Percentiles rank a stretch among this genome's conserved stretches.
phyloP scores from a whole-genome alignment of 2,329 filamentous ascomycete genomes.

The Fusarium keratoplasticum region DNA sequence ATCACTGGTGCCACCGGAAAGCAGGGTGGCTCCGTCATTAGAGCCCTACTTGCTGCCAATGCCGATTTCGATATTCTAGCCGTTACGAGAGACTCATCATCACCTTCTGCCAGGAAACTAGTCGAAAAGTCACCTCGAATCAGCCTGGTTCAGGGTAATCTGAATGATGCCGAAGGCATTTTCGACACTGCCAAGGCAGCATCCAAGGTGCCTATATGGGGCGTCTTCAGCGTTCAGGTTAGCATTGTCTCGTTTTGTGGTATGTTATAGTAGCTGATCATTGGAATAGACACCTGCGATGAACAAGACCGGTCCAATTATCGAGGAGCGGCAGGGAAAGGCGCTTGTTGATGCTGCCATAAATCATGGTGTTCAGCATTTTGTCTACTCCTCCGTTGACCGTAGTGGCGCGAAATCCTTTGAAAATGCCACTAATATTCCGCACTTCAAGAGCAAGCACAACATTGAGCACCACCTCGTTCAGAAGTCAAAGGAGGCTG shows the following conservation, averaged over 20 bases:
- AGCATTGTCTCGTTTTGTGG: not conserved
- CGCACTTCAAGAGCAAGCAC: slow-evolving; percentile 71
- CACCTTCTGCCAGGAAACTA: slow-evolving; percentile 62
- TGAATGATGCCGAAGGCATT: slow-evolving; percentile 62
- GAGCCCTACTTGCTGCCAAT: slow-evolving; percentile 45
- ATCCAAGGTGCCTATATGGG: not conserved
- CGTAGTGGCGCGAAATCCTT: slow-evolving; percentile 65
- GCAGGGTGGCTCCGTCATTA: slow-evolving; percentile 52
- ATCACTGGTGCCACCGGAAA: slow-evolving; percentile 53
- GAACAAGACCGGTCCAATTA: not conserved
- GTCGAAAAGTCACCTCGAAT: slow-evolving; percentile 58
- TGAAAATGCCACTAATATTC: slow-evolving; percentile 64
- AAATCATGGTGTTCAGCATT: slow-evolving; percentile 64
- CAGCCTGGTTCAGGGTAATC: slow-evolving; percentile 67
- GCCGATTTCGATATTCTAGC: slow-evolving; percentile 65
- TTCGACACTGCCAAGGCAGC: slow-evolving; percentile 49
- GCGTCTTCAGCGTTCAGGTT: not conserved
- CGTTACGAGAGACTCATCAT: slow-evolving; percentile 68
- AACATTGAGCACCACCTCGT: slow-evolving; percentile 71
- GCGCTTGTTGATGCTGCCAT: slow-evolving; percentile 66
- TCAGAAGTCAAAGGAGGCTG: slow-evolving; percentile 48
- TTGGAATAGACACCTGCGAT: not conserved
- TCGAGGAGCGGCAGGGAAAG: slow-evolving; percentile 60
- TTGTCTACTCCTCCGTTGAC: slow-evolving; percentile 72
- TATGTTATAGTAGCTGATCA: not conserved